Evolutionary conservation across 2,329 filamentous ascomycete species (phyloP).

Genomic region (Ophidiomyces ophidiicola): DNA sequence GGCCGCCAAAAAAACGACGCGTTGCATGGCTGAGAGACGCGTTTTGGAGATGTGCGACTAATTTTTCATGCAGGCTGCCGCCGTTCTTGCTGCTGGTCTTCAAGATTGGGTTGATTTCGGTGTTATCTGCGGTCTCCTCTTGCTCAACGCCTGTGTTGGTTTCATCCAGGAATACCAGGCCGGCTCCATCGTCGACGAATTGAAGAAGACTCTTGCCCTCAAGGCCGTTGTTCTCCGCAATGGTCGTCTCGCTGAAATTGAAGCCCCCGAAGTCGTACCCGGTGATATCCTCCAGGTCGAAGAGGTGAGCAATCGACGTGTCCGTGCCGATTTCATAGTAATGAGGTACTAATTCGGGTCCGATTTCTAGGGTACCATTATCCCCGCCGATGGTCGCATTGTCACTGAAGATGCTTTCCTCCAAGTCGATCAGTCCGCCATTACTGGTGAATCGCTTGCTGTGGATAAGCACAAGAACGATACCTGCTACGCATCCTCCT

Average conservation of each 20-base stretch:
- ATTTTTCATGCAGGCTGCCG: slow-evolving; percentile 45
- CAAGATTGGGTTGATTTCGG: slow-evolving; percentile 87
- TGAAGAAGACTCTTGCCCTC: slow-evolving; percentile 81
- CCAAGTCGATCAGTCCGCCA: slow-evolving; percentile 83
- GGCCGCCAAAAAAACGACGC: slow-evolving; percentile 4
- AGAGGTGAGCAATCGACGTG: slow-evolving; percentile 40
- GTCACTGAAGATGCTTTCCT: slow-evolving; percentile 73
- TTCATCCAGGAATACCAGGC: slow-evolving; percentile 86
- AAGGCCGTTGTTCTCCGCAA: slow-evolving; percentile 82
- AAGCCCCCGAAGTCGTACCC: slow-evolving; percentile 72
- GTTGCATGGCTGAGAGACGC: background rate
- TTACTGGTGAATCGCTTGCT: slow-evolving; percentile 83
- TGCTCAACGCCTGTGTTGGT: slow-evolving; percentile 75
- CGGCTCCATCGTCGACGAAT: slow-evolving; percentile 76
- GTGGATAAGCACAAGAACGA: slow-evolving; percentile 79
- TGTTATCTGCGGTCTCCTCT: slow-evolving; percentile 70
- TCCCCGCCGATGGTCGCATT: slow-evolving; percentile 77
- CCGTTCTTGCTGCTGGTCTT: slow-evolving; percentile 69
- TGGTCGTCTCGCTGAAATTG: slow-evolving; percentile 62
- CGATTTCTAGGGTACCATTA: slow-evolving; percentile 56
- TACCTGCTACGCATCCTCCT: slow-evolving; percentile 71
- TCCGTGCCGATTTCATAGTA: slow-evolving; percentile 6
- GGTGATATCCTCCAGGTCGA: slow-evolving; percentile 84
- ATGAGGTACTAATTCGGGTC: background rate
- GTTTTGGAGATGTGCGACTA: slow-evolving; percentile 13